phyloP scores from a whole-genome alignment of 768 basidiomycete species.

The Suillus ampliporus region DNA sequence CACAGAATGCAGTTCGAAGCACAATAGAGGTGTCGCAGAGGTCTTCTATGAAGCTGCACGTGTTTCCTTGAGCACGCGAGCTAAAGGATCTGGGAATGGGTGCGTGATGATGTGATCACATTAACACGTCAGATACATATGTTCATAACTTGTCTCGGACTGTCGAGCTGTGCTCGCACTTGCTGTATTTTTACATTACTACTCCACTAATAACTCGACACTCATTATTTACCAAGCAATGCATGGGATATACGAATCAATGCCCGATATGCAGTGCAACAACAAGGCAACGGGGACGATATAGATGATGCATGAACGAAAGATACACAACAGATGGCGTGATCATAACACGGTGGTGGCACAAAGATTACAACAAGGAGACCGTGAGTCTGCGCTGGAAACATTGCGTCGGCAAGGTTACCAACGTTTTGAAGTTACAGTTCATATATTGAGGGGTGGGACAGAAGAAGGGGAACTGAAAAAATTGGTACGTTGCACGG shows the following conservation, averaged over 20 bases:
- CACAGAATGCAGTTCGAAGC: constrained; percentile 95
- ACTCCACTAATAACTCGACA: constrained; percentile 5
- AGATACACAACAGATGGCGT: neutral
- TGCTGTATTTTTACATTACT: constrained; percentile 10
- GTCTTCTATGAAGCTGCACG: constrained; percentile 93
- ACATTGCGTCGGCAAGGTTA: neutral
- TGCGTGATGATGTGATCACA: constrained; percentile 65
- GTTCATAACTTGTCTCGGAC: constrained; percentile 4
- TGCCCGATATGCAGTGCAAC: neutral
- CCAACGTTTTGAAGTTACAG: neutral
- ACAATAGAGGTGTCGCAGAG: constrained; percentile 92
- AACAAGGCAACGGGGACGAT: neutral
- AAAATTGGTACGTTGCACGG: constrained; percentile 55
- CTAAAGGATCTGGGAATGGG: constrained; percentile 63
- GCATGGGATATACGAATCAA: constrained; percentile 7
- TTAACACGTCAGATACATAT: neutral
- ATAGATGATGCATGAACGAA: constrained; percentile 2
- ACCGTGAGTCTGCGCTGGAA: neutral
- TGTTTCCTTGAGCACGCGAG: constrained; percentile 75
- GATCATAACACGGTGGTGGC: constrained; percentile 7
- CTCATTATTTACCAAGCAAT: constrained; percentile 1
- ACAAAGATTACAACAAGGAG: constrained; percentile 9
- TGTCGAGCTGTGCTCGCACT: constrained; percentile 5
- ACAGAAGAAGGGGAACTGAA: constrained; percentile 41
- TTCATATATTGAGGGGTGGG: constrained; percentile 35